Base-by-base conservation (phyloP, 2,329 filamentous ascomycete genomes). In the Metarhizium sp. region DNA sequence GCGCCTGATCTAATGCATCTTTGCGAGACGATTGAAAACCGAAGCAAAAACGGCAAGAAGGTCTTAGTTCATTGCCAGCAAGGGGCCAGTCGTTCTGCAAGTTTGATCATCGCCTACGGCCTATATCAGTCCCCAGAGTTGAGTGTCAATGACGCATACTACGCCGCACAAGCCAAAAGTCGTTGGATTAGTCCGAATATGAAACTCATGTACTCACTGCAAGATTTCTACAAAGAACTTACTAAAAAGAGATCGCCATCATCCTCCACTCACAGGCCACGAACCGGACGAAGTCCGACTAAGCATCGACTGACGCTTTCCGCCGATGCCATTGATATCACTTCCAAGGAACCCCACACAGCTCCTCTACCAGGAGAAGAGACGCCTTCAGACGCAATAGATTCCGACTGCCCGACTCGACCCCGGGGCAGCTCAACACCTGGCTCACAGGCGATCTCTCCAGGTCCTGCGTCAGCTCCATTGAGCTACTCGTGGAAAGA, bases 161-260 rank as follows among this genome's bases (percentile, higher is more conserved):
- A 90, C 66, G 80, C 85, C 2, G 88, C 90, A 2, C 90, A 95
- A 71, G 79, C 82, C 54, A 87, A 87, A 71, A 94, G 89, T 69
- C 84, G 80, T 65, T 95, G 90, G 89, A 92, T 95, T 62, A 91
- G 89, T 57, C 89, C 89, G 0, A 95, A 95, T 69, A 95, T 95
- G 90, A 89, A 89, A 61, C 77, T 95, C 61, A 91, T 95, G 78
- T 94, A 94, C 77, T 91, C 90, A 61, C 74, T 95, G 50, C 88
- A 92, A 67, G 88, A 92, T 64, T 92, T 92, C 66, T 83, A 86
- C 61, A 86, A 86, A 64, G 76, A 85, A 51, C 68, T 86, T 3
- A 71, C 77, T 1, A 78, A 76, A 64, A 81, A 75, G 67, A 78
- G 73, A 60, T 58, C 71, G 4, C 63, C 71, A 1, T 69, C 73